A percentile compares a stretch with the other conserved stretches of the same genome.
Conservation (phyloP, 73 alveolate species). For the Symbiodinium pilosum region DNA sequence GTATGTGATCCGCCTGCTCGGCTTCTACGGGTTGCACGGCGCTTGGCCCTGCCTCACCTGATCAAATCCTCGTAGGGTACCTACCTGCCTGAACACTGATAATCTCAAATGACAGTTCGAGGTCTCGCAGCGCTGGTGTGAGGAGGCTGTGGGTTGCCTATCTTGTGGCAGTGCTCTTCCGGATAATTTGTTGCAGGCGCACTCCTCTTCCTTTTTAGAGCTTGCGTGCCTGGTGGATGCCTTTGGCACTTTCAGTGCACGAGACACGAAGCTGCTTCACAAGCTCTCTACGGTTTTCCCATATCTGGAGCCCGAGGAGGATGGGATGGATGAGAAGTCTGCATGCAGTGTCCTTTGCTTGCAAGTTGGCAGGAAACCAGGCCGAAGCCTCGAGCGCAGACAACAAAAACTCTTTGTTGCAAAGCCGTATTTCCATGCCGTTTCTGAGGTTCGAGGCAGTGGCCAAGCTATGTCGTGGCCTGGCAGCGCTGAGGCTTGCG, state of each 20-base stretch:
- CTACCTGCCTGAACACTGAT: neutral
- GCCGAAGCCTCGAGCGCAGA: neutral
- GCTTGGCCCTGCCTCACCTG: too few relatives aligned
- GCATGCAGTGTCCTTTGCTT: neutral
- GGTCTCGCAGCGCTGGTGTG: conserved; percentile 39
- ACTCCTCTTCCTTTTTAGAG: conserved; percentile 15
- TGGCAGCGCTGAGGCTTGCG: conserved; percentile 38
- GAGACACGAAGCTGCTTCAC: conserved; percentile 43
- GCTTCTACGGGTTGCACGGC: neutral
- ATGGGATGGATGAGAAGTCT: neutral
- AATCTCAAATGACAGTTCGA: neutral
- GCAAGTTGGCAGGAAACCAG: neutral
- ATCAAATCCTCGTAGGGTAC: too few relatives aligned
- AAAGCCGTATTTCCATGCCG: too few relatives aligned
- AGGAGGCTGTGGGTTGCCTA: conserved; percentile 1
- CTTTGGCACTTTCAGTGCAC: conserved; percentile 45
- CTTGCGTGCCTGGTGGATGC: conserved; percentile 27
- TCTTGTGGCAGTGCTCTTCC: neutral
- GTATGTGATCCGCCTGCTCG: neutral
- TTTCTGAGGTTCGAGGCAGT: neutral
- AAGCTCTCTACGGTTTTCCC: conserved; percentile 25
- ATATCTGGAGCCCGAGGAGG: neutral
- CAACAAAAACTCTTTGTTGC: neutral
- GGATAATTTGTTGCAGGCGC: neutral
- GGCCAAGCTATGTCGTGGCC: conserved; percentile 24